Conservation (phyloP, 257 asterid genomes). For the Penstemon newberryi region DNA sequence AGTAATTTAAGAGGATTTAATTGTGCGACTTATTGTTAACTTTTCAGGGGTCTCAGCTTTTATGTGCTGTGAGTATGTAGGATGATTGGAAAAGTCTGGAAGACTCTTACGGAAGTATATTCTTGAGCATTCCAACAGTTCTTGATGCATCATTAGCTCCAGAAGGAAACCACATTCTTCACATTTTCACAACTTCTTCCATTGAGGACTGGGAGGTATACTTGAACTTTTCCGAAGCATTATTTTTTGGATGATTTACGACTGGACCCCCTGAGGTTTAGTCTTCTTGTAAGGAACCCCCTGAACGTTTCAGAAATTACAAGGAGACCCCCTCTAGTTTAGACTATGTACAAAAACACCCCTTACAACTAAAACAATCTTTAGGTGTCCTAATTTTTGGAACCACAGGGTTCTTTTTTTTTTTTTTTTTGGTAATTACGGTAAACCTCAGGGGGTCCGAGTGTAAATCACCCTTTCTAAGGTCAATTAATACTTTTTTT, state of each 20-base stretch:
- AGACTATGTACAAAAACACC: too few relatives aligned
- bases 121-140: conserved; percentile 95
- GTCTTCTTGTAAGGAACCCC: too few relatives aligned
- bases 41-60: conserved; percentile 23
- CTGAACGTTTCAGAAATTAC: too few relatives aligned
- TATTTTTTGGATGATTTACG: background rate
- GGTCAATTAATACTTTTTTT: background rate
- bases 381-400: too few relatives aligned
- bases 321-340: too few relatives aligned
- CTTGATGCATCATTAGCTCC: conserved; percentile 93
- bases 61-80: conserved; percentile 37
- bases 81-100: conserved; percentile 86
- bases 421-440: too few relatives aligned
- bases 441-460: too few relatives aligned
- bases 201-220: conserved; percentile 96
- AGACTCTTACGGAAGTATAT: conserved; percentile 83
- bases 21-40: background rate
- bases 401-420: too few relatives aligned
- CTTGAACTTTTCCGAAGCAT: conserved; percentile 23
- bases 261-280: too few relatives aligned
- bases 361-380: too few relatives aligned
- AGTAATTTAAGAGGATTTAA: conserved; percentile 19
- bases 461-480: too few relatives aligned
- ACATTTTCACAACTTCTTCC: conserved; percentile 83
- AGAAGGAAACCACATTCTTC: conserved; percentile 92